phyloP scores from a whole-genome alignment of 2,329 filamentous ascomycete genomes.

The Pseudogymnoascus sp. region DNA sequence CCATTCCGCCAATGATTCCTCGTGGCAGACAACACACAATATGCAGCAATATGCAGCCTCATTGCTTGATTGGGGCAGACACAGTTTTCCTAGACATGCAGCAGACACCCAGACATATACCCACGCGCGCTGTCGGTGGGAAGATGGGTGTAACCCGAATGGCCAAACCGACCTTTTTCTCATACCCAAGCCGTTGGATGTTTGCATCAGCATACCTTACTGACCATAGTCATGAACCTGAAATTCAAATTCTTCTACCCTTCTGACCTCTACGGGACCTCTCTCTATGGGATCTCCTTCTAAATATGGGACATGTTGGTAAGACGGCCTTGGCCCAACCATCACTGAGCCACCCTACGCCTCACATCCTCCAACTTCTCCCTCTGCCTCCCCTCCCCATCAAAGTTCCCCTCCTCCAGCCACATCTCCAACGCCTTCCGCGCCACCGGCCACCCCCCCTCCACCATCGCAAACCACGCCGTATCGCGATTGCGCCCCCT shows the following conservation, averaged over 20 bases:
- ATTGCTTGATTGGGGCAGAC: neutral
- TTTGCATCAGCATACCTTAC: neutral
- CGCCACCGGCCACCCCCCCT: constrained; percentile 49
- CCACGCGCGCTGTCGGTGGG: neutral
- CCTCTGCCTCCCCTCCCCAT: constrained; percentile 44
- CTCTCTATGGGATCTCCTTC: neutral
- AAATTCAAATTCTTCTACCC: neutral
- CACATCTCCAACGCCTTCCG: constrained; percentile 45
- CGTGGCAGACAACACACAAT: neutral
- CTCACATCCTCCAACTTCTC: constrained; percentile 33
- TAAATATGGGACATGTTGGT: neutral
- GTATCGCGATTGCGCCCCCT: constrained; percentile 53
- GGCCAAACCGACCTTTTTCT: neutral
- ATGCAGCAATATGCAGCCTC: neutral
- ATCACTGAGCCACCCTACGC: neutral
- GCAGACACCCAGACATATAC: neutral
- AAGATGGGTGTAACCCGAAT: neutral
- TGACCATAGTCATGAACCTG: neutral
- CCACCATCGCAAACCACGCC: constrained; percentile 51
- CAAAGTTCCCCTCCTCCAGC: constrained; percentile 50
- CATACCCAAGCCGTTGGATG: neutral
- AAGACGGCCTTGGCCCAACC: neutral
- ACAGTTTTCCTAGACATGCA: neutral
- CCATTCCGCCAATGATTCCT: neutral
- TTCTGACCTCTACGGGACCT: neutral